These are phyloP conservation scores for Lipomyces sp. DNA, from an alignment of 805 yeast species.

Conservation along the genomic window DNA sequence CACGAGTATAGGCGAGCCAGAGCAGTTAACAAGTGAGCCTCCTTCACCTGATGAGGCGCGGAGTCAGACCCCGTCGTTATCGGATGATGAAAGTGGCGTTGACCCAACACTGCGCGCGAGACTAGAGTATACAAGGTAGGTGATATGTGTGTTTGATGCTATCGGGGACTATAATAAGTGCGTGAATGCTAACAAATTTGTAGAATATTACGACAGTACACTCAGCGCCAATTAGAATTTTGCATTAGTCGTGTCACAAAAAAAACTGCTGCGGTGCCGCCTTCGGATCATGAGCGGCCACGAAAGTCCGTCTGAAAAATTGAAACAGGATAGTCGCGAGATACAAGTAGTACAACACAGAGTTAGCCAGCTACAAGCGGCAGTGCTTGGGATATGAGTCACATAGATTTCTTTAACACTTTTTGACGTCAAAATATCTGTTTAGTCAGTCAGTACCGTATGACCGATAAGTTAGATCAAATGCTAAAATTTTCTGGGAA, in stretches of 20 bases:
- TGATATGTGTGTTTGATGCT: not conserved
- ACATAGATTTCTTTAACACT: too few relatives aligned
- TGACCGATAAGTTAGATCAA: too few relatives aligned
- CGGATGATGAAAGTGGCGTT: slow-evolving; percentile 5
- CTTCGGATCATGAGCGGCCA: not conserved
- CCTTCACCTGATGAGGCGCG: not conserved
- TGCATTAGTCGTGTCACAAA: slow-evolving; percentile 11
- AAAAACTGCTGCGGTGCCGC: not conserved
- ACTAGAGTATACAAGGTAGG: slow-evolving; percentile 24
- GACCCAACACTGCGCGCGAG: slow-evolving; percentile 18
- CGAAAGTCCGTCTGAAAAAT: not conserved
- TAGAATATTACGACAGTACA: slow-evolving; percentile 24
- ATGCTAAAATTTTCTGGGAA: not conserved
- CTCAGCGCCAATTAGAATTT: slow-evolving; percentile 28
- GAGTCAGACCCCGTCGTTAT: not conserved
- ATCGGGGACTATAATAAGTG: not conserved
- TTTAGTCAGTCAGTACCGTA: too few relatives aligned
- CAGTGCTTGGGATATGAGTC: not conserved
- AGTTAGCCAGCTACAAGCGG: not conserved
- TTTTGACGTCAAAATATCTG: too few relatives aligned
- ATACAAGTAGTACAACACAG: not conserved
- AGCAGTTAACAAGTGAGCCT: not conserved
- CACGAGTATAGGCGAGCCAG: not conserved
- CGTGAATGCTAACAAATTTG: not conserved
- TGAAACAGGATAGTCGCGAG: not conserved